Percentiles rank a stretch among this genome's conserved stretches.
Evolutionary conservation across 371 early-diverging fungal species (phyloP).

Genomic region (Actinomortierella wolfii): DNA sequence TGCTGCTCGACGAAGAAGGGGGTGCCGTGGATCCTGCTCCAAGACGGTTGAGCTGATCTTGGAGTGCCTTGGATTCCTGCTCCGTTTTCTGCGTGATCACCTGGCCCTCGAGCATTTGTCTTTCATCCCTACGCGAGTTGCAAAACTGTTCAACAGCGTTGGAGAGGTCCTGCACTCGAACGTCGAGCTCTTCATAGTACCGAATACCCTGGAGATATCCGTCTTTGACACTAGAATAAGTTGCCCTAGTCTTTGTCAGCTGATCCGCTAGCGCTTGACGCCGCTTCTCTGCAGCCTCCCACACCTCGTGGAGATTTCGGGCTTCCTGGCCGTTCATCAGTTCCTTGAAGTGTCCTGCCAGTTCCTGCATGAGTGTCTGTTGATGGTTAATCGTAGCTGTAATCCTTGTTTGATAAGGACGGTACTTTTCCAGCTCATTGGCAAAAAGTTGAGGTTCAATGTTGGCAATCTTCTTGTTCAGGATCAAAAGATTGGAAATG

Average conservation of each 20-base stretch:
- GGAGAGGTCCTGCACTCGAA: constrained; percentile 64
- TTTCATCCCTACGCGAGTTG: constrained; percentile 69
- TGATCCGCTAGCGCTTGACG: constrained; percentile 61
- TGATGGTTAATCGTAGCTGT: constrained; percentile 79
- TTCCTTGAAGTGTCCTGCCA: constrained; percentile 73
- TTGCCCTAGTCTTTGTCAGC: constrained; percentile 60
- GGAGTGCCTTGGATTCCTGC: constrained; percentile 71
- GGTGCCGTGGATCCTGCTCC: constrained; percentile 48
- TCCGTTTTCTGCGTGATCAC: constrained; percentile 66
- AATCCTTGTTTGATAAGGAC: constrained; percentile 77
- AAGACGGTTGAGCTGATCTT: constrained; percentile 70
- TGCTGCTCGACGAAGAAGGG: constrained; percentile 5
- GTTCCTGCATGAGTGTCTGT: constrained; percentile 72
- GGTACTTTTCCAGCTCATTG: constrained; percentile 88
- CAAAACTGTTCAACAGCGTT: constrained; percentile 71
- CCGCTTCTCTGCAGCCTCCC: constrained; percentile 69
- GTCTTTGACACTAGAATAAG: constrained; percentile 69
- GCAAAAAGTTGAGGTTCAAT: constrained; percentile 88
- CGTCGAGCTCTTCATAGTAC: constrained; percentile 78
- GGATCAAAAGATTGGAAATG: constrained; percentile 80
- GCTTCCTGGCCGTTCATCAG: constrained; percentile 80
- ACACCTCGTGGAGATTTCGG: constrained; percentile 64
- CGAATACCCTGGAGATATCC: constrained; percentile 73
- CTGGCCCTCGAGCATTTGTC: constrained; percentile 61
- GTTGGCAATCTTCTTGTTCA: constrained; percentile 76